Conservation (phyloP, 768 basidiomycete species). For the Boletus bicolor region DNA sequence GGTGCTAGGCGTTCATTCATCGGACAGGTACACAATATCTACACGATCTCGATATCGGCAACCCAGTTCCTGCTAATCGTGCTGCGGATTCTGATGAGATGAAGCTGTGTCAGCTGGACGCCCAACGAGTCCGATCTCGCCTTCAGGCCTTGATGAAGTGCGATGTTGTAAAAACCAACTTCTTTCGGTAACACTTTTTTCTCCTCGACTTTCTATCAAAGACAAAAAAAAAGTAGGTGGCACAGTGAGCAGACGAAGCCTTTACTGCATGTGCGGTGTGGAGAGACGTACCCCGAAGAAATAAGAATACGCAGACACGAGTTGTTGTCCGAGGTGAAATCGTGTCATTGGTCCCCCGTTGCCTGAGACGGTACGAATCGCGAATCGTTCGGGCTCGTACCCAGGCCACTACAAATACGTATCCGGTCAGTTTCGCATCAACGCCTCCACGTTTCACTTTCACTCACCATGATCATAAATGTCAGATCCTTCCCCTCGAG, state of each 20-base stretch:
- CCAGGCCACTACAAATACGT: slow-evolving; percentile 8
- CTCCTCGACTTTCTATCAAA: background rate
- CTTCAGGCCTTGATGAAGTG: slow-evolving; percentile 5
- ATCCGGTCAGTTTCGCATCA: background rate
- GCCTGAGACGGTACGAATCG: background rate
- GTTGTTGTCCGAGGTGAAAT: background rate
- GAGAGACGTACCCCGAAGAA: background rate
- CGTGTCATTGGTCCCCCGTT: background rate
- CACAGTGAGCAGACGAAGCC: background rate
- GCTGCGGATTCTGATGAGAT: slow-evolving; percentile 3
- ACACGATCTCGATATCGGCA: slow-evolving; percentile 13
- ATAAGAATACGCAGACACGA: background rate
- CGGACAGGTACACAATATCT: background rate
- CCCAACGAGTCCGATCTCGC: background rate
- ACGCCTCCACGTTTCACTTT: background rate
- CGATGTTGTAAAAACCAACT: background rate
- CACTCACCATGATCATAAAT: slow-evolving; percentile 3
- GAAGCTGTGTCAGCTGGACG: slow-evolving; percentile 6
- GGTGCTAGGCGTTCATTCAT: no score
- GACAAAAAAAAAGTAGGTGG: background rate
- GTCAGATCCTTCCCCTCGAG: background rate
- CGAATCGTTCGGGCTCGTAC: background rate
- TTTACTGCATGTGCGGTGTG: no score
- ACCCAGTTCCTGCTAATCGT: background rate
- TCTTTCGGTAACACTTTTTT: background rate